Conservation (phyloP, 192 early-diverging fungal species). For the Backusella liffmaniae region DNA sequence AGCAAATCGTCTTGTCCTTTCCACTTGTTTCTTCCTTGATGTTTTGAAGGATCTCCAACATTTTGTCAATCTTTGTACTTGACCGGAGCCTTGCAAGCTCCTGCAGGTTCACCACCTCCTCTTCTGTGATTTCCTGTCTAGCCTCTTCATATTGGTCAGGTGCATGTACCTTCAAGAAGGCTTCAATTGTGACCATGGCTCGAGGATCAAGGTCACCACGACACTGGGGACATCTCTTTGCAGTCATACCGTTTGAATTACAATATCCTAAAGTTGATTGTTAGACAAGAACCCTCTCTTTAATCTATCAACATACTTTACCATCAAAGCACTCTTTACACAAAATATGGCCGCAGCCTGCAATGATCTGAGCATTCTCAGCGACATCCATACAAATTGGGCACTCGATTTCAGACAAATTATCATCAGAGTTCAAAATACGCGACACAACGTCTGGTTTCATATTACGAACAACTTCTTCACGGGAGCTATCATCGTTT, state of each 20-base stretch:
- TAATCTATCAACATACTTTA: slow-evolving; percentile 13
- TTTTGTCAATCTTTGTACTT: slow-evolving; percentile 47
- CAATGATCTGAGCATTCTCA: slow-evolving; percentile 24
- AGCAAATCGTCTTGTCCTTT: slow-evolving; percentile 53
- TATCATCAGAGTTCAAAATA: not conserved
- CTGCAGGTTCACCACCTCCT: not conserved
- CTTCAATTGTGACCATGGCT: not conserved
- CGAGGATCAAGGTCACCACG: slow-evolving; percentile 4
- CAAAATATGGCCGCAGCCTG: slow-evolving; percentile 41
- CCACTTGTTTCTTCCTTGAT: slow-evolving; percentile 14
- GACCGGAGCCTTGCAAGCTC: not conserved
- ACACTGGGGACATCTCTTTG: slow-evolving; percentile 26
- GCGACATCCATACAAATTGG: slow-evolving; percentile 41
- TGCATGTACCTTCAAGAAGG: slow-evolving; percentile 13
- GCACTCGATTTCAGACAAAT: slow-evolving; percentile 25
- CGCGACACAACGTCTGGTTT: not conserved
- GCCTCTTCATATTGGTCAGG: slow-evolving; percentile 10
- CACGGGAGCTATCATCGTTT: not conserved
- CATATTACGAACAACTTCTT: not conserved
- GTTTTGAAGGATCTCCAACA: slow-evolving; percentile 37
- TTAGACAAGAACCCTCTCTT: not conserved
- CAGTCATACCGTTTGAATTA: not conserved
- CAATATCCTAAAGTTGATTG: not conserved
- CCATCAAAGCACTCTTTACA: slow-evolving; percentile 44
- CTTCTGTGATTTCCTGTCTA: not conserved